Conservation (phyloP, 129 eudicot genomes). For the Artemisia argyi region DNA sequence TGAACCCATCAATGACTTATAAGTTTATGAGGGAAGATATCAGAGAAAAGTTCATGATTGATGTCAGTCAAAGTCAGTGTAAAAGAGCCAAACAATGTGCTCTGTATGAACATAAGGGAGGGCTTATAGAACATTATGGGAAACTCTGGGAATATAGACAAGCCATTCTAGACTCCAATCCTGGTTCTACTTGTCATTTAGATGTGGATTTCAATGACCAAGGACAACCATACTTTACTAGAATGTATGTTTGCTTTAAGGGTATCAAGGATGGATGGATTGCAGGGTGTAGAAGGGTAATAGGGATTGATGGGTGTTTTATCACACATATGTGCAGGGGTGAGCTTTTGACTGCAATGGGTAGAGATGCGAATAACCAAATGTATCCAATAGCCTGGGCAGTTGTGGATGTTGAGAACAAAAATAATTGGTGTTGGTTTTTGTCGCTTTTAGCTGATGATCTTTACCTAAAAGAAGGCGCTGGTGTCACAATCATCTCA, state of each 20-base stretch:
- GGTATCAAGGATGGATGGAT: background rate
- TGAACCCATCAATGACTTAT: too few species aligned
- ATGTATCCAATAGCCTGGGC: background rate
- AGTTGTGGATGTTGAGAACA: constrained; percentile 3
- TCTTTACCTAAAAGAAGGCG: background rate
- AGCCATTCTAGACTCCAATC: too few species aligned
- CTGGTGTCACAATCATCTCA: background rate
- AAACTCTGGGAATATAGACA: too few species aligned
- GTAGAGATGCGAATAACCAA: background rate
- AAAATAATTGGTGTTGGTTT: background rate
- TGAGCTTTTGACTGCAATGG: background rate
- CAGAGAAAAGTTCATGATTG: too few species aligned
- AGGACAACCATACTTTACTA: background rate
- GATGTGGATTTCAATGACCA: too few species aligned
- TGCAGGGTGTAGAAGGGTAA: background rate
- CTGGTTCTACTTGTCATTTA: too few species aligned
- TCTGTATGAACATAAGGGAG: too few species aligned
- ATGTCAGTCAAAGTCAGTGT: too few species aligned
- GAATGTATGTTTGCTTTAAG: background rate
- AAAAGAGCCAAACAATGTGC: too few species aligned
- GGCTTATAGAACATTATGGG: too few species aligned
- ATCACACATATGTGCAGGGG: background rate
- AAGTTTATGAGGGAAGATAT: too few species aligned
- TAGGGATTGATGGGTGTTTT: background rate
- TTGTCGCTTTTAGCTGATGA: background rate